Base-by-base conservation (phyloP, 2,329 filamentous ascomycete species). In the Scedosporium minutisporum region DNA sequence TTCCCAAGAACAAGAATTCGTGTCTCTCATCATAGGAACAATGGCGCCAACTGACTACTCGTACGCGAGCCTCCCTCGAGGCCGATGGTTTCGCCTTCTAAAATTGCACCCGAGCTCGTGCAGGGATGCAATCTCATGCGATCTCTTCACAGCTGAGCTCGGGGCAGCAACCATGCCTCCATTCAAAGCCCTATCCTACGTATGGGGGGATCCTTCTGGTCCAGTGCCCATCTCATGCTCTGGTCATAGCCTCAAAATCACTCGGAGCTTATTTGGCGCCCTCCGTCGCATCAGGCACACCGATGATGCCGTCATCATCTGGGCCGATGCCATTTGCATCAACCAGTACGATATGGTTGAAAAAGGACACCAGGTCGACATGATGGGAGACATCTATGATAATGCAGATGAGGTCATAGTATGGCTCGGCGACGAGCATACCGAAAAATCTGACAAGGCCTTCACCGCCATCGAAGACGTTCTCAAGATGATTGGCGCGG, bases 261-360 rank as follows among this genome's bases (percentile, higher is more conserved):
- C 27, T 21, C 57, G 29, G 6, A 38, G 57, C 14, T 29, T 38
- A 2, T 41, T 23, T 16, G 21, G 23, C 12, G 51, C 51, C 23
- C 51, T 55, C 18, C n/a, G 21, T 6, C 51, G 23, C 12, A 14
- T 55, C 6, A 10, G 25, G 4, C 57, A 58, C n/a, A 3, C 29
- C 29, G 14, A 41, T 10, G 6, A 41, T 2, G 7, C n/a, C 3
- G 12, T 55, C 18, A 16, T 27, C 6, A 16, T 68, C 3, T 68
- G 67, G 67, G 58, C 65, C 12, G 67, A 68, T 51, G 67, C 67
- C 7, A 61, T 67, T 0, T 68, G 65, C 51, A 68, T 68, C 44
- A 63, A 66, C 25, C 66, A 68, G 44, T 10, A 41, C 6, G 63
- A 65, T 12, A 7, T 60, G 27, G n/a, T 27, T 1, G 67, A 68